phyloP scores from a whole-genome alignment of 352 stramenopile genomes.

The Phytophthora podocarpi region DNA sequence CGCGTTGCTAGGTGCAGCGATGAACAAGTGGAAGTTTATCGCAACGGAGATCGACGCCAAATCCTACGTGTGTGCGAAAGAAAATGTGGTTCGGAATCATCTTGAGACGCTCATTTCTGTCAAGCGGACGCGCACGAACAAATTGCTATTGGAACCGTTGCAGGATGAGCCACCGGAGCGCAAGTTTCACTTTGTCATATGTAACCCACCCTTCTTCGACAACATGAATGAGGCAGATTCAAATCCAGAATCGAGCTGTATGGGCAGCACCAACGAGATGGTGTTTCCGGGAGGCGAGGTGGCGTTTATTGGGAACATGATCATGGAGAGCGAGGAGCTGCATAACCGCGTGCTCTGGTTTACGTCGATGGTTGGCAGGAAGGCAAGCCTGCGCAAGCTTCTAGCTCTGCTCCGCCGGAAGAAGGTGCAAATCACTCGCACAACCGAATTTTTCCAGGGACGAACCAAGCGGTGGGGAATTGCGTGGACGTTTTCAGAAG shows the following conservation, averaged over 20 bases:
- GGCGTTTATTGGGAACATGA: slow-evolving; percentile 93
- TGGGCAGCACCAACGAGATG: slow-evolving; percentile 84
- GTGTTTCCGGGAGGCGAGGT: slow-evolving; percentile 92
- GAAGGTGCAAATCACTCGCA: slow-evolving; percentile 75
- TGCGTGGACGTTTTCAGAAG: slow-evolving; percentile 87
- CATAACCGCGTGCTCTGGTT: slow-evolving; percentile 90
- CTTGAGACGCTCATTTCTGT: slow-evolving; percentile 70
- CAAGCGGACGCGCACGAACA: slow-evolving; percentile 44
- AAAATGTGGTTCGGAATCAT: slow-evolving; percentile 91
- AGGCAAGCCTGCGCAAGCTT: slow-evolving; percentile 91
- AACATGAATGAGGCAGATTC: slow-evolving; percentile 75
- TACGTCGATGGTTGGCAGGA: slow-evolving; percentile 94
- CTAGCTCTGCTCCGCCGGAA: slow-evolving; percentile 79
- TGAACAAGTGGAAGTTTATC: slow-evolving; percentile 93
- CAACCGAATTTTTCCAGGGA: slow-evolving; percentile 95
- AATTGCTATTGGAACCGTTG: slow-evolving; percentile 58
- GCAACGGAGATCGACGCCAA: slow-evolving; percentile 94
- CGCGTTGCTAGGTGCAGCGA: slow-evolving; percentile 87
- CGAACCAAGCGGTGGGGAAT: slow-evolving; percentile 94
- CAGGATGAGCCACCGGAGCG: slow-evolving; percentile 17
- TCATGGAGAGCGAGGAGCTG: slow-evolving; percentile 89
- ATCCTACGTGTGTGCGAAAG: slow-evolving; percentile 79
- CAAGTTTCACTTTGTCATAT: slow-evolving; percentile 94
- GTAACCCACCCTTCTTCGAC: slow-evolving; percentile 97
- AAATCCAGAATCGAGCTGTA: slow-evolving; percentile 76